Evolutionary conservation across 331 rosid genomes (phyloP).

Genomic region (Malus hybrid): DNA sequence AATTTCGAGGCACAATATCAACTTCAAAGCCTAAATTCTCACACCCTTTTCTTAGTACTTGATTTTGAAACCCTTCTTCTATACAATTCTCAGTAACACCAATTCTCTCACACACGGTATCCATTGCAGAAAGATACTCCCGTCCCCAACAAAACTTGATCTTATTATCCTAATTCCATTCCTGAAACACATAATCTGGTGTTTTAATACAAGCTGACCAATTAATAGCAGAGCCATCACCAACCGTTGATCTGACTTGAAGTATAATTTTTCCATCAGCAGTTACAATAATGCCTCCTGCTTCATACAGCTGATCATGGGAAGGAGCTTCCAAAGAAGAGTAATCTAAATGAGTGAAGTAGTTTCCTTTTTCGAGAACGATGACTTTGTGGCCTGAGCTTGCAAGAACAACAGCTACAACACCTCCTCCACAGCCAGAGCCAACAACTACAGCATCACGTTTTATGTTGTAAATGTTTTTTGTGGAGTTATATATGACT

Average conservation of each 20-base stretch:
- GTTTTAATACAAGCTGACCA: slow-evolving; percentile 70
- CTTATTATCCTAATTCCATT: slow-evolving; percentile 42
- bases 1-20: slow-evolving; percentile 56
- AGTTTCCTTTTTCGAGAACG: slow-evolving; percentile 73
- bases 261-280: slow-evolving; percentile 41
- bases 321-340: slow-evolving; percentile 70
- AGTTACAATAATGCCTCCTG: slow-evolving; percentile 42
- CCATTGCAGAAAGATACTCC: slow-evolving; percentile 62
- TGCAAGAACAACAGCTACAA: slow-evolving; percentile 63
- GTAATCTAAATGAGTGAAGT: slow-evolving; percentile 44
- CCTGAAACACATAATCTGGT: slow-evolving; percentile 37
- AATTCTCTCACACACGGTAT: slow-evolving; percentile 53
- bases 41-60: slow-evolving; percentile 70
- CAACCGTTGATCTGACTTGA: slow-evolving; percentile 61
- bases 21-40: slow-evolving; percentile 53
- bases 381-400: slow-evolving; percentile 52
- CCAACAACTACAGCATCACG: slow-evolving; percentile 65
- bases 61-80: slow-evolving; percentile 78
- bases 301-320: slow-evolving; percentile 39
- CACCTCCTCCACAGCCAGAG: slow-evolving; percentile 79
- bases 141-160: slow-evolving; percentile 38
- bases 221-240: slow-evolving; percentile 70
- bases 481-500: slow-evolving; percentile 18
- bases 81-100: slow-evolving; percentile 54
- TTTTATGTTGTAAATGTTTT: slow-evolving; percentile 33